phyloP scores from a whole-genome alignment of 768 basidiomycete species.

The Auricularia auricula-judae region DNA sequence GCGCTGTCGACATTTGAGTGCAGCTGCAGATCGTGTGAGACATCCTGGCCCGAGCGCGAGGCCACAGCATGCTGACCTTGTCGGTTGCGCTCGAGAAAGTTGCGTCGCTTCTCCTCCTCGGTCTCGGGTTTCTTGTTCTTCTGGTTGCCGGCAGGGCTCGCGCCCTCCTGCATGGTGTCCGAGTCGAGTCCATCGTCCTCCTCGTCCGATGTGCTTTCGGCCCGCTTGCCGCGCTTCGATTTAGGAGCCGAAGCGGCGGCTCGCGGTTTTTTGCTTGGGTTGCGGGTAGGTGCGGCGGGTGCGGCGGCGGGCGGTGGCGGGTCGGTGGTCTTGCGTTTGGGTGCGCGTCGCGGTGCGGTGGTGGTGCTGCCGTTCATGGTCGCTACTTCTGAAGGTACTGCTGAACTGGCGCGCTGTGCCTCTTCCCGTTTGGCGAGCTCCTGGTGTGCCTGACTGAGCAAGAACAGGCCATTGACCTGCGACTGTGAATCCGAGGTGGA shows the following conservation, averaged over 20 bases:
- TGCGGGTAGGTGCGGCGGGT: constrained; percentile 15
- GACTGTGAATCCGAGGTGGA: constrained; percentile 29
- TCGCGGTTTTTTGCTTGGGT: constrained; percentile 9
- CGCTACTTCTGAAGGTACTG: neutral
- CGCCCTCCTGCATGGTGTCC: constrained; percentile 18
- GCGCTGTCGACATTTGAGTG: constrained; percentile 96
- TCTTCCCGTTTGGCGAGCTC: constrained; percentile 94
- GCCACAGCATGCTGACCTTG: constrained; percentile 53
- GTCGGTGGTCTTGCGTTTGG: constrained; percentile 62
- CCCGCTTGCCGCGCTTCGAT: neutral
- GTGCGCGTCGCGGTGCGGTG: constrained; percentile 36
- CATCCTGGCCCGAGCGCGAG: constrained; percentile 6
- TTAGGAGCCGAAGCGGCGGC: constrained; percentile 18
- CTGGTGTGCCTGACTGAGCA: constrained; percentile 91
- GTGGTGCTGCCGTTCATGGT: constrained; percentile 17
- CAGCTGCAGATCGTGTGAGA: constrained; percentile 42
- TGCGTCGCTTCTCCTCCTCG: constrained; percentile 94
- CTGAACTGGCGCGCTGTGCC: constrained; percentile 31
- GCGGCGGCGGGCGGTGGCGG: constrained; percentile 22
- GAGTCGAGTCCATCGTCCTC: constrained; percentile 31
- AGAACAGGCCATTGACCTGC: constrained; percentile 86
- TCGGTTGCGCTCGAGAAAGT: constrained; percentile 93
- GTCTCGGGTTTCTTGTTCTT: constrained; percentile 75
- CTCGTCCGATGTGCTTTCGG: constrained; percentile 21
- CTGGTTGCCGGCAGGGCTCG: constrained; percentile 12